These are phyloP conservation scores for Inga laurina DNA, from an alignment of 306 rosid genomes.

Conservation along the genomic window DNA sequence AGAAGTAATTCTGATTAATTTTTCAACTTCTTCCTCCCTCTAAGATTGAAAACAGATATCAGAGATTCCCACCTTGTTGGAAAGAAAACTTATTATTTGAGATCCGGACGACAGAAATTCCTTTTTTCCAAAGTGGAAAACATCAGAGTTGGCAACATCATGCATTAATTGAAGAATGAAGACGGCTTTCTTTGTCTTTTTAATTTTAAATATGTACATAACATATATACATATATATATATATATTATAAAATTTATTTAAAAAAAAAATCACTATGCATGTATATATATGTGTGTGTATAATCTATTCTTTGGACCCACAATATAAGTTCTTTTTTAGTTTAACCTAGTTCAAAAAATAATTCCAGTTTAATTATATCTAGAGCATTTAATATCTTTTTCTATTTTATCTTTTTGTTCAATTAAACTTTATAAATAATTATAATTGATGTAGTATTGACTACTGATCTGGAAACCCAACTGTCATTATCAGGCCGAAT, in stretches of 20 bases:
- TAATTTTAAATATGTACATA: neutral
- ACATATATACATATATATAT: too few relatives aligned
- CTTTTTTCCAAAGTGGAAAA: slow-evolving; percentile 28
- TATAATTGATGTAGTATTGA: too few relatives aligned
- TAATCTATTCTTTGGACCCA: too few relatives aligned
- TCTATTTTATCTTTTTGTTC: too few relatives aligned
- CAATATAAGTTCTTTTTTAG: too few relatives aligned
- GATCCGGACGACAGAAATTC: slow-evolving; percentile 37
- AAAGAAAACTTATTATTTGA: neutral
- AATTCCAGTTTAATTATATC: too few relatives aligned
- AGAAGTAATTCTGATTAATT: neutral
- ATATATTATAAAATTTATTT: too few relatives aligned
- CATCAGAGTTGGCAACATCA: slow-evolving; percentile 47
- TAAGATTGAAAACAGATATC: neutral
- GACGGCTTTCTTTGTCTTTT: neutral
- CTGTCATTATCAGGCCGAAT: neutral
- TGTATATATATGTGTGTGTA: too few relatives aligned
- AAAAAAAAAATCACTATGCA: too few relatives aligned
- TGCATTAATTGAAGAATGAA: neutral
- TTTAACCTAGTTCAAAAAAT: too few relatives aligned
- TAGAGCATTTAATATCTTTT: too few relatives aligned
- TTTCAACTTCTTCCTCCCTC: neutral
- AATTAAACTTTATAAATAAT: too few relatives aligned
- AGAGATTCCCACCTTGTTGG: neutral
- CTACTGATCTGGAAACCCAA: neutral